Conservation (phyloP, 169 alveolate species). For the Plasmodium knowlesi region DNA sequence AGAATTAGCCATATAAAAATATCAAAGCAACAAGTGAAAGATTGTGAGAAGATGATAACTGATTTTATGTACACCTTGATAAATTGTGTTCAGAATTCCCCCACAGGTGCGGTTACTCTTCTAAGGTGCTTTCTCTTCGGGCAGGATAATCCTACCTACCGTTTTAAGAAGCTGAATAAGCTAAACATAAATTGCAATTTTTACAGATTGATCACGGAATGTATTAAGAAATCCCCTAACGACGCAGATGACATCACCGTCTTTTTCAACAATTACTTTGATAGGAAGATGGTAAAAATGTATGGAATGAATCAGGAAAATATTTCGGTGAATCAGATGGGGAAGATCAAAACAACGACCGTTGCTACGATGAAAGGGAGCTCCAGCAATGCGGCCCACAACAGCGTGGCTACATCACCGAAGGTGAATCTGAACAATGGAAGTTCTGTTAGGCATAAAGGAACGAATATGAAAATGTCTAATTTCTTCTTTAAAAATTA, state of each 20-base stretch:
- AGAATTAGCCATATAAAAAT: conserved; percentile 42
- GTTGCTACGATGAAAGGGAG: background rate
- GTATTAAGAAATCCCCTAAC: conserved; percentile 69
- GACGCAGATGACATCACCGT: conserved; percentile 66
- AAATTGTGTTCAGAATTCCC: conserved; percentile 68
- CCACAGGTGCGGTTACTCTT: conserved; percentile 68
- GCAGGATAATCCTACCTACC: conserved; percentile 71
- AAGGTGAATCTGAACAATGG: background rate
- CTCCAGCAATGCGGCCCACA: background rate
- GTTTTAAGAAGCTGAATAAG: conserved; percentile 50
- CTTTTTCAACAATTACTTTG: conserved; percentile 56
- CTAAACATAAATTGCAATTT: conserved; percentile 54
- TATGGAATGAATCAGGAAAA: background rate
- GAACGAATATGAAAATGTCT: conserved; percentile 21
- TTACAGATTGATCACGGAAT: conserved; percentile 57
- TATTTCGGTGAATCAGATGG: background rate
- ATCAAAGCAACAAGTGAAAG: conserved; percentile 34
- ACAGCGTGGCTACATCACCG: background rate
- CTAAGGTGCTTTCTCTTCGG: conserved; percentile 67
- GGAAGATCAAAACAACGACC: background rate
- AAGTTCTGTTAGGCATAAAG: conserved; percentile 6
- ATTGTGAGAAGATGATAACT: conserved; percentile 62
- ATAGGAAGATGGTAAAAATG: conserved; percentile 1
- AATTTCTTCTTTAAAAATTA: conserved; percentile 35
- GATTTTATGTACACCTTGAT: conserved; percentile 56